Evolutionary conservation across 2,329 filamentous ascomycete species (phyloP).

Genomic region (Xylariales sp.): DNA sequence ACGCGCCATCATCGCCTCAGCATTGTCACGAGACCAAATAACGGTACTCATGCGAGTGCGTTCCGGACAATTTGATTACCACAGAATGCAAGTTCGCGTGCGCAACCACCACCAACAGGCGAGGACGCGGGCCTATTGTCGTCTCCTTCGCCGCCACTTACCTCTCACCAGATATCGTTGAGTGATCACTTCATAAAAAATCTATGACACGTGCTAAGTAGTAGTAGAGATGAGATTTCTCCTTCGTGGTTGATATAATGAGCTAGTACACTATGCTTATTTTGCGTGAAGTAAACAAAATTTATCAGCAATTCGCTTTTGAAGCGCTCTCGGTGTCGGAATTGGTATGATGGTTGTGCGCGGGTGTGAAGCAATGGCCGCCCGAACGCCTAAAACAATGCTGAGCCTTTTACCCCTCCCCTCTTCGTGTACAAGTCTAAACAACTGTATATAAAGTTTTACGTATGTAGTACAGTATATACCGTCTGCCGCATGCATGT

Average conservation of each 20-base stretch:
- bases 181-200: neutral
- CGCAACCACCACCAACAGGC: neutral
- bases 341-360: slow-evolving; percentile 15
- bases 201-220: neutral
- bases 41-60: neutral
- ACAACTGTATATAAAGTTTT: slow-evolving; percentile 19
- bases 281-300: slow-evolving; percentile 3
- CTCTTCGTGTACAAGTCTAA: slow-evolving; percentile 30
- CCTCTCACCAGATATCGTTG: neutral
- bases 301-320: slow-evolving; percentile 2
- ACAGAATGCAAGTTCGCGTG: neutral
- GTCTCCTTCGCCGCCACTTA: neutral
- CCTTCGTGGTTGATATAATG: slow-evolving; percentile 12
- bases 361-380: slow-evolving; percentile 31
- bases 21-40: neutral
- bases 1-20: neutral
- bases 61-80: neutral
- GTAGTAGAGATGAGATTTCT: slow-evolving; percentile 33
- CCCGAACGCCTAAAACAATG: slow-evolving; percentile 38
- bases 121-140: neutral
- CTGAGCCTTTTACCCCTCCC: slow-evolving; percentile 20
- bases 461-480: slow-evolving; percentile 37
- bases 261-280: slow-evolving; percentile 10
- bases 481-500: slow-evolving; percentile 21
- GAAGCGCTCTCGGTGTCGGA: neutral